phyloP scores from a whole-genome alignment of 1,139 yeast genomes.

The Hansenula lynferdii region DNA sequence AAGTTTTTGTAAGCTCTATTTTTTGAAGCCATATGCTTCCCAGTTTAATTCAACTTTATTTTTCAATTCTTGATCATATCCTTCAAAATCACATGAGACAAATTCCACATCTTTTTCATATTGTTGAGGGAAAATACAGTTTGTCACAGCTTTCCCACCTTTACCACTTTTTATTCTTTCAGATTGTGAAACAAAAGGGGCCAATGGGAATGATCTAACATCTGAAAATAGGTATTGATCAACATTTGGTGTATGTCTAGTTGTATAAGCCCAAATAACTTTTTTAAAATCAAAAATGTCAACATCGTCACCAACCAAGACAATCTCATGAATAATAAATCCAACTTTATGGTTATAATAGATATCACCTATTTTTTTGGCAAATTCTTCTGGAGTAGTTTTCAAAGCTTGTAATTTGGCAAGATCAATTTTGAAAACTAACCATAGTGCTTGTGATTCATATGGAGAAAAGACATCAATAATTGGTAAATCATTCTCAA shows the following conservation, averaged over 20 bases:
- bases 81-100: slow-evolving; percentile 11
- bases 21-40: slow-evolving; percentile 9
- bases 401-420: slow-evolving; percentile 14
- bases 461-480: slow-evolving; percentile 20
- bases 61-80: slow-evolving; percentile 9
- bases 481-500: slow-evolving; percentile 11
- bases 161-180: slow-evolving; percentile 10
- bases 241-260: slow-evolving; percentile 21
- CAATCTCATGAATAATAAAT: slow-evolving; percentile 16
- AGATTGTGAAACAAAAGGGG: slow-evolving; percentile 19
- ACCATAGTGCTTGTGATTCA: slow-evolving; percentile 20
- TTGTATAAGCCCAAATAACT: slow-evolving; percentile 21
- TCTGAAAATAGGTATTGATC: slow-evolving; percentile 18
- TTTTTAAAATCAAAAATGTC: slow-evolving; percentile 20
- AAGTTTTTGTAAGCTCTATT: background rate
- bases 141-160: slow-evolving; percentile 23
- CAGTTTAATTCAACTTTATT: slow-evolving; percentile 8
- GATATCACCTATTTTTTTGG: slow-evolving; percentile 16
- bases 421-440: slow-evolving; percentile 16
- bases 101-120: slow-evolving; percentile 10
- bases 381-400: slow-evolving; percentile 14
- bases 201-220: slow-evolving; percentile 15
- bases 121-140: slow-evolving; percentile 17
- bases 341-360: slow-evolving; percentile 12
- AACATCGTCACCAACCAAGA: slow-evolving; percentile 21